Evolutionary conservation across 1,284 basidiomycete species (phyloP).

Genomic region (Malassezia slooffiae): DNA sequence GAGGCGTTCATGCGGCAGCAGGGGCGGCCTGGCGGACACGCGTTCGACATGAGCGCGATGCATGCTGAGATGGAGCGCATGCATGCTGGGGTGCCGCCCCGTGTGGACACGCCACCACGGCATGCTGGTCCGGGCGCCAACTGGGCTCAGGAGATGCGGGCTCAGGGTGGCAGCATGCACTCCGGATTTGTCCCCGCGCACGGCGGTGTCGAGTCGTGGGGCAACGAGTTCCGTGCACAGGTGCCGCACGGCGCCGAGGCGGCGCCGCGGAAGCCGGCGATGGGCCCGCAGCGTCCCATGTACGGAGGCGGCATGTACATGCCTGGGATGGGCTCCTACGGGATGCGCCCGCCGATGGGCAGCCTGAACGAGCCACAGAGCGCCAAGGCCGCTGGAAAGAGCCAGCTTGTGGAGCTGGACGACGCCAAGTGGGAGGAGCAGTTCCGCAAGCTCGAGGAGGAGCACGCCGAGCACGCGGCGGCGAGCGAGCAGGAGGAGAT

Average conservation of each 20-base stretch:
- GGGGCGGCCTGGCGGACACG: slow-evolving; percentile 14
- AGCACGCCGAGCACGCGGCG: neutral
- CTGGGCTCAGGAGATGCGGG: slow-evolving; percentile 39
- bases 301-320: neutral
- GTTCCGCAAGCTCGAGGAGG: slow-evolving; percentile 36
- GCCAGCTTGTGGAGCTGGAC: slow-evolving; percentile 25
- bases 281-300: neutral
- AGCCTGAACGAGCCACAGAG: too few species aligned
- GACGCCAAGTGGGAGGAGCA: slow-evolving; percentile 41
- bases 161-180: too few species aligned
- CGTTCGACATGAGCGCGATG: slow-evolving; percentile 30
- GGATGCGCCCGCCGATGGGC: neutral
- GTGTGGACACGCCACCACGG: too few species aligned
- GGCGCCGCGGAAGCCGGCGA: neutral
- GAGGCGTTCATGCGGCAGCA: slow-evolving; percentile 36
- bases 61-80: slow-evolving; percentile 28
- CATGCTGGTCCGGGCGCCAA: too few species aligned
- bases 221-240: slow-evolving; percentile 8
- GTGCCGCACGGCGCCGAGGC: neutral
- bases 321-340: neutral
- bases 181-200: too few species aligned
- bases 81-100: slow-evolving; percentile 10
- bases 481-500: slow-evolving; percentile 23
- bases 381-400: slow-evolving; percentile 9
- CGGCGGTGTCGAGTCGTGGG: too few species aligned